Percentiles rank a stretch among this genome's conserved stretches.
Evolutionary conservation across 495 filamentous ascomycete species (phyloP).

Genomic region (Podospora anserina): DNA sequence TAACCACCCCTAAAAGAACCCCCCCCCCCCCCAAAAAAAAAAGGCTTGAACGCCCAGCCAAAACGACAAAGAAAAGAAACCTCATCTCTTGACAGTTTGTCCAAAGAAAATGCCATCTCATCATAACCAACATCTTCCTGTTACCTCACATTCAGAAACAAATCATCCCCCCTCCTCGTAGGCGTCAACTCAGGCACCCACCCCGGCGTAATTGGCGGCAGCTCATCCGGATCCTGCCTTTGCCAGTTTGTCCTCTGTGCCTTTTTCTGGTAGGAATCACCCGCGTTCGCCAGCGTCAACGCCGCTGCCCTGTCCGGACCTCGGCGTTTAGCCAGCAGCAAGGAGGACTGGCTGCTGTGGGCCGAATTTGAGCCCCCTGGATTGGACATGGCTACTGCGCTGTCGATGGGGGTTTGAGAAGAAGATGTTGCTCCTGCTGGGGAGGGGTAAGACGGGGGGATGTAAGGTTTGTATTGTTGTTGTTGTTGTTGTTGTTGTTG

Average conservation of each 20-base stretch:
- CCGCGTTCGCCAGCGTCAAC: conserved; percentile 29
- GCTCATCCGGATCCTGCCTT: conserved; percentile 17
- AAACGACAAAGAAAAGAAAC: not conserved
- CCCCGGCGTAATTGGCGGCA: conserved; percentile 47
- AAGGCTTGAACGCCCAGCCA: too few relatives aligned
- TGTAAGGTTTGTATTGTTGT: conserved; percentile 4
- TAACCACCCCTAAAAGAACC: too few relatives aligned
- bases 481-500: conserved; percentile 1
- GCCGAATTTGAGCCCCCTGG: not conserved
- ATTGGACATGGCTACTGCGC: not conserved
- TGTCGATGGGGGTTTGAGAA: conserved; percentile 1
- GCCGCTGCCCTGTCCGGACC: conserved; percentile 46
- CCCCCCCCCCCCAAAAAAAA: too few relatives aligned
- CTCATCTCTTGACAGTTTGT: not conserved
- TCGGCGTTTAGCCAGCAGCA: conserved; percentile 48
- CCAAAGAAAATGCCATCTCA: not conserved
- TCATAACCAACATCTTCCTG: not conserved
- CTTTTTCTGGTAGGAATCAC: conserved; percentile 15
- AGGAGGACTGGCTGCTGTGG: conserved; percentile 15
- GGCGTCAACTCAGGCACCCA: conserved; percentile 52
- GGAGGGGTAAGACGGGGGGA: not conserved
- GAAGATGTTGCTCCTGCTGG: not conserved
- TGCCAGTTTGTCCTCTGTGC: conserved; percentile 21
- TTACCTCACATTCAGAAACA: conserved; percentile 43
- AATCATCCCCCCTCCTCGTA: conserved; percentile 44